Evolutionary conservation across 140 eudicot species (phyloP).

Genomic region (Cichorium intybus): DNA sequence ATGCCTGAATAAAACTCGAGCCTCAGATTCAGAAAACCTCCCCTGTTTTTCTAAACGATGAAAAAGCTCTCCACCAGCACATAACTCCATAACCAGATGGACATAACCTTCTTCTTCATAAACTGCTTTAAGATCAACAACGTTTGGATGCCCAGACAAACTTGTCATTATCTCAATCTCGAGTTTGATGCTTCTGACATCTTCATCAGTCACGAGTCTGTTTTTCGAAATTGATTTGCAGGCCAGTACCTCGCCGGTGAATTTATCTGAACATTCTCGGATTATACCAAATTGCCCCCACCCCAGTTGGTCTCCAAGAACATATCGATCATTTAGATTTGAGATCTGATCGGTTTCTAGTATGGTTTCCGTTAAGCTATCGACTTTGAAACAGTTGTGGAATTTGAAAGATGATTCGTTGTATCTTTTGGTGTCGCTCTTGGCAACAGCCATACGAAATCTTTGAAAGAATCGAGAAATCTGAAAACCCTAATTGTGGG

Average conservation of each 20-base stretch:
- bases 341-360: conserved; percentile 37
- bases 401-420: conserved; percentile 32
- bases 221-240: conserved; percentile 76
- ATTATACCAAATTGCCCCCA: conserved; percentile 79
- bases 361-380: conserved; percentile 43
- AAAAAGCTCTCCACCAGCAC: conserved; percentile 87
- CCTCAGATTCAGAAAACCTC: conserved; percentile 57
- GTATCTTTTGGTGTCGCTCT: conserved; percentile 39
- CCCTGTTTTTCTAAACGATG: conserved; percentile 62
- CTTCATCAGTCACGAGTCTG: conserved; percentile 62
- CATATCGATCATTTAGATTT: conserved; percentile 45
- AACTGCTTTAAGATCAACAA: conserved; percentile 70
- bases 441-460: conserved; percentile 60
- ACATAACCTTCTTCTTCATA: conserved; percentile 74
- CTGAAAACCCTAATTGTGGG: conserved; percentile 9
- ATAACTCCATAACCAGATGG: conserved; percentile 81
- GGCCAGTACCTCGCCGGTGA: conserved; percentile 53
- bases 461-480: conserved; percentile 1
- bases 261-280: conserved; percentile 55
- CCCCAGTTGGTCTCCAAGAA: conserved; percentile 64
- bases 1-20: conserved; percentile 51
- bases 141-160: conserved; percentile 77
- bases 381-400: conserved; percentile 44
- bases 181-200: conserved; percentile 61
- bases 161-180: conserved; percentile 78